phyloP scores from a whole-genome alignment of 805 yeast species.

The Kuraishia molischiana region DNA sequence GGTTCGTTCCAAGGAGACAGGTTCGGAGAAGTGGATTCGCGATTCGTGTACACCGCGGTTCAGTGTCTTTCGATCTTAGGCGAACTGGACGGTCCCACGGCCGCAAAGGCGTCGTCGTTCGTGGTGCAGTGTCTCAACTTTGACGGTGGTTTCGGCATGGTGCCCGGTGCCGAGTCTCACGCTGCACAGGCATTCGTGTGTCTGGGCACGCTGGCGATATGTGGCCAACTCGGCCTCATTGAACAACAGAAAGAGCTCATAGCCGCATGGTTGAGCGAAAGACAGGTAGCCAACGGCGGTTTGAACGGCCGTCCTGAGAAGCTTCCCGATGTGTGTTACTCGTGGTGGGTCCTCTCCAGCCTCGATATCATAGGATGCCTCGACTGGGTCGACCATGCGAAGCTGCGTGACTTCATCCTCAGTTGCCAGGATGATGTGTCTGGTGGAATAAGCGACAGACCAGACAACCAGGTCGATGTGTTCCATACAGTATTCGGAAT shows the following conservation, averaged over 20 bases:
- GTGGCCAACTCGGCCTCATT: slow-evolving; percentile 41
- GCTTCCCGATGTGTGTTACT: slow-evolving; percentile 93
- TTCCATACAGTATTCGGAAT: slow-evolving; percentile 89
- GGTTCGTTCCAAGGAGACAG: slow-evolving; percentile 88
- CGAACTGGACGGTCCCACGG: slow-evolving; percentile 36
- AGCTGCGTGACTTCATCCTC: slow-evolving; percentile 59
- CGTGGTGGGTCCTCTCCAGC: slow-evolving; percentile 93
- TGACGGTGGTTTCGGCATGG: slow-evolving; percentile 93
- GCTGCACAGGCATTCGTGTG: slow-evolving; percentile 89
- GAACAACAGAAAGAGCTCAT: slow-evolving; percentile 42
- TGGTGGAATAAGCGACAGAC: slow-evolving; percentile 93
- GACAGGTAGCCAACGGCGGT: slow-evolving; percentile 86
- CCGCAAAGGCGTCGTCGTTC: slow-evolving; percentile 56
- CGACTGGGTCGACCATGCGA: slow-evolving; percentile 68
- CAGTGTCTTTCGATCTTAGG: slow-evolving; percentile 66
- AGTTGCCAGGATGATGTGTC: slow-evolving; percentile 62
- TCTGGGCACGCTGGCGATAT: slow-evolving; percentile 69
- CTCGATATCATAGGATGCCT: slow-evolving; percentile 54
- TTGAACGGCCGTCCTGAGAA: slow-evolving; percentile 95
- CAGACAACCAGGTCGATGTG: slow-evolving; percentile 86
- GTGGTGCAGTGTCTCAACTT: slow-evolving; percentile 70
- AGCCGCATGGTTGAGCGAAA: slow-evolving; percentile 83
- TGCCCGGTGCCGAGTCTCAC: slow-evolving; percentile 93
- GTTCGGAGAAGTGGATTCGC: slow-evolving; percentile 87
- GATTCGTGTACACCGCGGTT: slow-evolving; percentile 80